Base-by-base conservation (phyloP, 1,284 basidiomycete genomes). In the Stygiomarasmius scandens region DNA sequence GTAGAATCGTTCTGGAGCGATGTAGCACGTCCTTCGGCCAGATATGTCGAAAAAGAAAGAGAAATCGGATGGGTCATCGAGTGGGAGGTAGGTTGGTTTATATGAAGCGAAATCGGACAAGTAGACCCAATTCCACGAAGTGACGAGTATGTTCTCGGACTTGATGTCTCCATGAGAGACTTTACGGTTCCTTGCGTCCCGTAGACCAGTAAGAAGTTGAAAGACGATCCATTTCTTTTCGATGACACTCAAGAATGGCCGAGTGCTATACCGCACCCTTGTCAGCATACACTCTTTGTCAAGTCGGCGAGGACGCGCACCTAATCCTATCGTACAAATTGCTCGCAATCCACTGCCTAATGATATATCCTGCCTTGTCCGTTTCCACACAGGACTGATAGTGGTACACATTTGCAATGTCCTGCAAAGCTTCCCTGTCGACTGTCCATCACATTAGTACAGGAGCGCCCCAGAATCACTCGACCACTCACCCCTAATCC, bases 161-260 rank as follows among this genome's bases (percentile, higher is more conserved):
- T 99, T 99, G 77, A 99, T 90, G 70, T 99, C 96, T 12, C 97
- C 97, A 73, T 99, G 97, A 1, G 95, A 85, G 16, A 97, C 81
- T 76, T 95, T 84, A 59, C 89, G 86, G 54, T 87, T 87, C 23
- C 93, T 85, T 0, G 93, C 86, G 63, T 95, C 93, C 29, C 89
- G 84, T 58, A 99, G 82, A 2, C 90, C 94, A 27, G 85, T 90
- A 52, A 99, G 78, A 1, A 99, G 80, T 72, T 99, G 96, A 69
- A 95, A 99, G 0, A 92, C 89, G 61, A 99, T 94, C 97, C 97
- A 99, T 68, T 95, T 94, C 82, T 99, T 99, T 79, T 99, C 97
- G 46, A 98, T 84, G 53, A 81, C 71, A 57, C 88, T 90, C 50
- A 99, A 79, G 74, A 99, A 99, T 0, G 97, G 97, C 25, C 97